Conservation (phyloP, 2,329 filamentous ascomycete genomes). For the Cadophora sp. region DNA sequence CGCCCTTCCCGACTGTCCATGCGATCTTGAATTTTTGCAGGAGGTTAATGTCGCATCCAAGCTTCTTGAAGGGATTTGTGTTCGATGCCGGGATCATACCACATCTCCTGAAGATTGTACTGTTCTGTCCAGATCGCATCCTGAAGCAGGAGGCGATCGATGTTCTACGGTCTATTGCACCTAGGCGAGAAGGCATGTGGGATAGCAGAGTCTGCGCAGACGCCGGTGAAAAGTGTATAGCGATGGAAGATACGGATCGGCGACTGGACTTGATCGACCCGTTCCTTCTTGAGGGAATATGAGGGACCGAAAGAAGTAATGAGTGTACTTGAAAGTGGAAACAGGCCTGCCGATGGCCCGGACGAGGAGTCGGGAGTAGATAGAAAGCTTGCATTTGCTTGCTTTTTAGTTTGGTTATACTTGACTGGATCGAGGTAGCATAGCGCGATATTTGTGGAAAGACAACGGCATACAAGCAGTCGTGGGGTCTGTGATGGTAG, state of each 20-base stretch:
- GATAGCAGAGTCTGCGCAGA: conserved; percentile 31
- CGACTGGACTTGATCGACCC: neutral
- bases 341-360: neutral
- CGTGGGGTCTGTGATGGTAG: too few species aligned
- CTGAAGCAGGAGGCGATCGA: conserved; percentile 32
- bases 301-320: neutral
- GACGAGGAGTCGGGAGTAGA: neutral
- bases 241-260: conserved; percentile 2
- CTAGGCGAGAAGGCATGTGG: conserved; percentile 37
- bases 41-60: conserved; percentile 16
- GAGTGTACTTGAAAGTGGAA: neutral
- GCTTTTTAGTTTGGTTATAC: neutral
- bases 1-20: conserved; percentile 22
- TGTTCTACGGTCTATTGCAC: conserved; percentile 30
- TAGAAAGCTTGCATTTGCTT: neutral
- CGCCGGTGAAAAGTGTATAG: conserved; percentile 21
- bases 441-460: neutral
- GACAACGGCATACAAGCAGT: too few species aligned
- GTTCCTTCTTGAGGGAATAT: neutral
- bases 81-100: conserved; percentile 37
- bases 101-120: conserved; percentile 25
- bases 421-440: neutral
- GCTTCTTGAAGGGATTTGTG: conserved; percentile 30
- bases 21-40: conserved; percentile 25
- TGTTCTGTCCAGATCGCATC: conserved; percentile 29